phyloP scores from a whole-genome alignment of 768 basidiomycete species.

The Favolaschia claudopus region DNA sequence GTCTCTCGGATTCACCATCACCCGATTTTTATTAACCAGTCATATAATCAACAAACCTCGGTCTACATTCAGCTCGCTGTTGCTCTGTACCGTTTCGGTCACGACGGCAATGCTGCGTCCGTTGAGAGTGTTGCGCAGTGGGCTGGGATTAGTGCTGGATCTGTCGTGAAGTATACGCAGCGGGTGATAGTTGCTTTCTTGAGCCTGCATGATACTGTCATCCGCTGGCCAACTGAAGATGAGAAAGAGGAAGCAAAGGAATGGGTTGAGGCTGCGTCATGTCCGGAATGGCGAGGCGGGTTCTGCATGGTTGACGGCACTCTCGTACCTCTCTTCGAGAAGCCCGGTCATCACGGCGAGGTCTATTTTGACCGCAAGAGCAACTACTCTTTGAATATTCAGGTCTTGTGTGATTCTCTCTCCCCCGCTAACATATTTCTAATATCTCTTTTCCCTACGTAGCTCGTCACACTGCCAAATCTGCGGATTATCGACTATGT shows the following conservation, averaged over 20 bases:
- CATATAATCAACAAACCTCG: neutral
- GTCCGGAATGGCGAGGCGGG: constrained; percentile 1
- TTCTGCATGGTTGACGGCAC: constrained; percentile 9
- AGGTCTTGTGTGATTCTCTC: neutral
- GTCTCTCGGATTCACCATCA: neutral
- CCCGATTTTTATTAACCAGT: constrained; percentile 2
- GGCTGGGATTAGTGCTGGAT: neutral
- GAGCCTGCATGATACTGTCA: neutral
- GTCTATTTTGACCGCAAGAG: neutral
- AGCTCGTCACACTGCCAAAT: constrained; percentile 16
- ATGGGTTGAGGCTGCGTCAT: constrained; percentile 2
- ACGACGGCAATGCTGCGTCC: neutral
- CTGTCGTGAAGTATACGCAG: neutral
- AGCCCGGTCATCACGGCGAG: neutral
- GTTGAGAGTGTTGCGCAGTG: neutral
- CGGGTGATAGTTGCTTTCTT: neutral
- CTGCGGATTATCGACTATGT: constrained; percentile 23
- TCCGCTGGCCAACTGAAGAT: neutral
- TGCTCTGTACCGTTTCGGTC: neutral
- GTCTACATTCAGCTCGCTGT: constrained; percentile 1
- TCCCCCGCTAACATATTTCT: neutral
- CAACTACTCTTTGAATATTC: constrained; percentile 9
- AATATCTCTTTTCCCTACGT: neutral
- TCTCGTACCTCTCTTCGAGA: neutral
- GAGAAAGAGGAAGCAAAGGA: constrained; percentile 1